A percentile compares a stretch with the other conserved stretches of the same genome.
phyloP scores from a whole-genome alignment of 2,329 filamentous ascomycete genomes.

The Catunica adiposa region DNA sequence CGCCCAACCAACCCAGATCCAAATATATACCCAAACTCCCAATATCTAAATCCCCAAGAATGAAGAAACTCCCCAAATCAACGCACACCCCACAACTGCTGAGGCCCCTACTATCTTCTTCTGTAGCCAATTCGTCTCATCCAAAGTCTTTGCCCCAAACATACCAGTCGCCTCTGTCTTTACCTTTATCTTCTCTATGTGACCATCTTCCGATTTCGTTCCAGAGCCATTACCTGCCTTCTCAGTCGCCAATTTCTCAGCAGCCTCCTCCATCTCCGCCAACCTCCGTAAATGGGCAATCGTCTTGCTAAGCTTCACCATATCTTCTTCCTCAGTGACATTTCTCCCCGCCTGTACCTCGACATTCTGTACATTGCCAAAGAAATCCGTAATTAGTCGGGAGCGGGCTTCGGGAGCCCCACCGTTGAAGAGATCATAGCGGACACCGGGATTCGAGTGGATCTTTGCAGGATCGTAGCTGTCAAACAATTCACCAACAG shows the following conservation, averaged over 20 bases:
- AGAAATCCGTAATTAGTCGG: conserved; percentile 86
- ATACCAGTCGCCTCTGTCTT: conserved; percentile 39
- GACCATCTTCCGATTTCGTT: conserved; percentile 40
- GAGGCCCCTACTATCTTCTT: conserved; percentile 48
- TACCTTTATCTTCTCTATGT: conserved; percentile 45
- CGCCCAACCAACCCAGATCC: not conserved
- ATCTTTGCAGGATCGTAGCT: conserved; percentile 92
- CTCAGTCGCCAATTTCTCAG: conserved; percentile 15
- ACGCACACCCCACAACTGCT: conserved; percentile 42
- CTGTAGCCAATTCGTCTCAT: conserved; percentile 49
- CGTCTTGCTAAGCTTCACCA: conserved; percentile 56
- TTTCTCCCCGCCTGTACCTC: conserved; percentile 57
- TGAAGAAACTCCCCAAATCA: conserved; percentile 42
- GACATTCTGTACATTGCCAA: conserved; percentile 94
- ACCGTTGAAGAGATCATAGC: conserved; percentile 88
- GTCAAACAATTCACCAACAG: conserved; percentile 85
- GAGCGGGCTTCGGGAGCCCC: conserved; percentile 62
- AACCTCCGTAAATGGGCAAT: conserved; percentile 38
- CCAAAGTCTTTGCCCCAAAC: conserved; percentile 37
- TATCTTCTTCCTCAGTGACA: conserved; percentile 50
- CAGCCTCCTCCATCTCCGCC: conserved; percentile 29
- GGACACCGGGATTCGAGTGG: conserved; percentile 76
- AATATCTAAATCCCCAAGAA: conserved; percentile 24
- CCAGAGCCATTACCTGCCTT: too few relatives aligned
- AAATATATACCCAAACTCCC: not conserved